Base-by-base conservation (phyloP, 2,329 filamentous ascomycete genomes). In the Paraconiothyrium sp. region DNA sequence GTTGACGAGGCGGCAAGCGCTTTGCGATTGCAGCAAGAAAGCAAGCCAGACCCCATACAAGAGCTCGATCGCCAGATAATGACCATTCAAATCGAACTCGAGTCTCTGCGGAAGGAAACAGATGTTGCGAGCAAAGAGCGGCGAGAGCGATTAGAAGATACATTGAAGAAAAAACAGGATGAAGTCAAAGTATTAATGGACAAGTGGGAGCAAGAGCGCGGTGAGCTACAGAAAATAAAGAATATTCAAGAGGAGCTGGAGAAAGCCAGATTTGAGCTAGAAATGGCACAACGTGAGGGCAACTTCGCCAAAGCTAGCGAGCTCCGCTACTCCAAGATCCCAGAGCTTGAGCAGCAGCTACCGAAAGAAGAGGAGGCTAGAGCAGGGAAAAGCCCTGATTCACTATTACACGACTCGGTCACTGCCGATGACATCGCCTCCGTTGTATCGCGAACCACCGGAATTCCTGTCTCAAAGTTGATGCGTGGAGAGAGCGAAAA, bases 1-100 rank as follows among this genome's bases (percentile, higher is more conserved):
- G 95, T 99, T 78, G 95, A 98, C 67, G 95, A 98, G 80, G 95
- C 95, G 10, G 94, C 94, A 1, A 96, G 92, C 62, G 93, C 93
- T 24, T 83, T 98, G 10, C 89, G 96, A 48, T 81, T 98, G 35
- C 94, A 98, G 74, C 95, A 98, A 79, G 95, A 99, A 78, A 97
- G 93, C 70, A 98, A 97, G 71, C 95, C 95, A 0, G 95, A 98
- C 69, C 89, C 94, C 9, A 97, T 99, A 37, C 92, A 96, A 81
- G 89, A 91, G 54, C 87, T 98, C 1, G 94, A 98, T 72, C 92
- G 96, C 64, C 92, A 94, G 72, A 97, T 98, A 62, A 96, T 97
- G 88, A 98, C 94, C 0, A 93, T 98, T 14, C 94, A 97, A 75
- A 98, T 99, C 65, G 94, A 99, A 77, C 85, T 98, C 0, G 95